A percentile compares a stretch with the other conserved stretches of the same genome.
phyloP scores from a whole-genome alignment of 106 monocot species.

The Dendrobium huoshanense region DNA sequence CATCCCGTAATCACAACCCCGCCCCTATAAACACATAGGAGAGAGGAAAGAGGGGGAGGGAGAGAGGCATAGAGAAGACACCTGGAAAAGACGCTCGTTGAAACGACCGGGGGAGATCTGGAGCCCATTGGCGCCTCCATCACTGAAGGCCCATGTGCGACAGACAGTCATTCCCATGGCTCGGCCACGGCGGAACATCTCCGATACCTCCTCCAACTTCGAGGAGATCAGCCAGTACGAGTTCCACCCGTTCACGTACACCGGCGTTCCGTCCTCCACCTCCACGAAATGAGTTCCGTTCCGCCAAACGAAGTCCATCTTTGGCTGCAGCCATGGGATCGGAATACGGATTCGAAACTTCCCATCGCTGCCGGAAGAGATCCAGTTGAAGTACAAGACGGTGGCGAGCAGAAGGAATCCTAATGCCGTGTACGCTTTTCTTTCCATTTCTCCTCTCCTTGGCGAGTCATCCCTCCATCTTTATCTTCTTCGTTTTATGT shows the following conservation, averaged over 20 bases:
- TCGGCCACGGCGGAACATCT: slow-evolving; percentile 54
- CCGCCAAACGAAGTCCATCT: slow-evolving; percentile 44
- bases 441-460: slow-evolving; percentile 10
- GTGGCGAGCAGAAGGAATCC: slow-evolving; percentile 45
- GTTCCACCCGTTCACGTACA: slow-evolving; percentile 87
- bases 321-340: slow-evolving; percentile 59
- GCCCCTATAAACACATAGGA: neutral
- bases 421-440: slow-evolving; percentile 24
- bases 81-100: slow-evolving; percentile 68
- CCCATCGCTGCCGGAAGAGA: slow-evolving; percentile 9
- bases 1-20: neutral
- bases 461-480: neutral
- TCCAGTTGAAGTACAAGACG: slow-evolving; percentile 43
- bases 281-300: slow-evolving; percentile 58
- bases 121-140: slow-evolving; percentile 61
- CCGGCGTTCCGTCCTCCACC: slow-evolving; percentile 6
- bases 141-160: slow-evolving; percentile 84
- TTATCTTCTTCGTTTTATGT: neutral
- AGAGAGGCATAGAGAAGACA: neutral
- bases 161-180: slow-evolving; percentile 71
- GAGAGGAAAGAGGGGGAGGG: neutral
- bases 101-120: slow-evolving; percentile 73
- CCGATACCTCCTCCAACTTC: slow-evolving; percentile 20
- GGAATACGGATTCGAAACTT: slow-evolving; percentile 29
- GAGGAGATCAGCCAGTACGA: slow-evolving; percentile 82